Base-by-base conservation (phyloP, 352 stramenopile genomes). In the Phytophthora pistaciae region DNA sequence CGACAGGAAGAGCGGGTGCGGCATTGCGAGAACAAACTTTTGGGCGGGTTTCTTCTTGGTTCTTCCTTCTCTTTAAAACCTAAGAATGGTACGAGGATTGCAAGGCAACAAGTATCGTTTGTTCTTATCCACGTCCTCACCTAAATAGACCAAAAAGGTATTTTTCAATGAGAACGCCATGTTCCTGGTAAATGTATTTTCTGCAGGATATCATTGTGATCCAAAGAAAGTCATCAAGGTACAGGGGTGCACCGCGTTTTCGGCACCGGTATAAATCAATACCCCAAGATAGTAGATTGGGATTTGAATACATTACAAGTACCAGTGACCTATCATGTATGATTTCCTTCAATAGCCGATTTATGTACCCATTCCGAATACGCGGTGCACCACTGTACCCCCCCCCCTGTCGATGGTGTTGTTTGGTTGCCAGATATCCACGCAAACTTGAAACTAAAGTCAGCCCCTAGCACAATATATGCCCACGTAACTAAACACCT, bases 1-100 rank as follows among this genome's bases (percentile, higher is more conserved):
- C 33, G 75, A 66, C 29, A 88, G 60, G 18, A 88, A 38, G 5
- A 88, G 18, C 11, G 63, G 44, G 18, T 65, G 67, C 5, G 61
- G 67, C 64, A 80, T 67, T 13, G 18, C 13, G 36, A 44, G 6
- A 44, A 33, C 29, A 16, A 42, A 42, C 36, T 42, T 42, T 11
- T 54, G 49, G 18, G 33, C 57, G 46, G 50, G 27, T 31, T 31
- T 31, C 27, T 8, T 6, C 27, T 33, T 2, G 3, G 36, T 18
- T 6, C 13, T 44, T 44, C 13, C 36, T 44, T 44, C 13, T 31
- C 20, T n/a, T 63, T 10, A 46, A 63, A 29, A 53, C 20, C 3
- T 40, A 33, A 18, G 11, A 54, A 25, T 53, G 44, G 33, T 40
- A 40, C 11, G 10, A 44, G 36, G 5, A 44, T 44, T 33, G 31